Base-by-base conservation (phyloP, 2,329 filamentous ascomycete species). In the Xylaria sp. region DNA sequence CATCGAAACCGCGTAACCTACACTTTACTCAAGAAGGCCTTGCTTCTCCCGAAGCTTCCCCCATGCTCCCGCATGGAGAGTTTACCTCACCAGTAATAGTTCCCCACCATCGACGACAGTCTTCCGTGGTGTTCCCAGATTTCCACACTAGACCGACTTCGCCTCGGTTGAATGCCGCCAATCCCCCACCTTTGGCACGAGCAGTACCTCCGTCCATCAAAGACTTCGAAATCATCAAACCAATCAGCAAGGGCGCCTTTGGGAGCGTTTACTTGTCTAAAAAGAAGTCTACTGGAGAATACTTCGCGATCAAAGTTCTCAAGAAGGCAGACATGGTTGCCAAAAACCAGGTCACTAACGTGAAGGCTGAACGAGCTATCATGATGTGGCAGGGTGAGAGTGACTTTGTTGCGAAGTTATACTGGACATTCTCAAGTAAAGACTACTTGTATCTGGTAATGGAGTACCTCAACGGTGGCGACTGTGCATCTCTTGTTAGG, bases 381-480 rank as follows among this genome's bases (percentile, higher is more conserved):
- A 97, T 99, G 94, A 99, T 99, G 94, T 97, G 94, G 91, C 94
- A 99, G 76, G 94, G 94, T 19, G 92, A 97, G 74, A 99, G 95
- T 73, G 94, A 99, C 61, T 99, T 99, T 73, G 94, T 99, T 59
- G 94, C 94, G 30, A 99, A 99, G 77, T 82, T 99, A 10, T 99
- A 97, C 77, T 99, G 95, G 95, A 99, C 94, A 0, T 99, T 99
- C 71, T 96, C 94, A 3, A 99, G 93, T 80, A 99, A 99, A 72
- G 94, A 99, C 71, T 99, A 97, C 71, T 85, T 99, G 23, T 99
- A 97, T 72, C 81, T 99, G 60, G 94, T 99, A 23, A 99, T 99
- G 94, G 94, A 99, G 72, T 99, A 99, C 75, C 81, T 99, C 59
- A 99, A 97, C 68, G 94, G 94, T 42, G 94, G 94, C 51, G 94